A percentile compares a stretch with the other conserved stretches of the same genome.
Evolutionary conservation across 345 rosid species (phyloP).

Genomic region (Populus nigra): DNA sequence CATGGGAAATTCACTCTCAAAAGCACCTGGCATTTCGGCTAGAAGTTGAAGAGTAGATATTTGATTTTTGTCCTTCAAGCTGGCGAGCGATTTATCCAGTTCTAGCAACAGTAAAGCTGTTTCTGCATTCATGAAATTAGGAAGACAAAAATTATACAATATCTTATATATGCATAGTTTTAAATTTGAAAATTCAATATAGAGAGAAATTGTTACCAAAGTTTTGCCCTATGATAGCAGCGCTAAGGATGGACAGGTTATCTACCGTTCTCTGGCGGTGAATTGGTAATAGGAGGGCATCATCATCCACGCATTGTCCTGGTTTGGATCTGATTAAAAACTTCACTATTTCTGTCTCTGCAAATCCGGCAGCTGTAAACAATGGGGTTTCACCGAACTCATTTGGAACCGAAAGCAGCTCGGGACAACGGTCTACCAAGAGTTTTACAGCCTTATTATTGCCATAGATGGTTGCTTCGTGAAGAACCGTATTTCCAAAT

Average conservation of each 20-base stretch:
- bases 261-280: background rate
- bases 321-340: too few species aligned
- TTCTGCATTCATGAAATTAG: background rate
- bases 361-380: too few species aligned
- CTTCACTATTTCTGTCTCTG: too few species aligned
- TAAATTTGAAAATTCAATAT: too few species aligned
- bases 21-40: conserved; percentile 10
- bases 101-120: conserved; percentile 22
- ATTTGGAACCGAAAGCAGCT: too few species aligned
- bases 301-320: too few species aligned
- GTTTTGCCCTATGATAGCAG: conserved; percentile 23
- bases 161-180: too few species aligned
- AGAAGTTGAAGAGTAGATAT: conserved; percentile 22
- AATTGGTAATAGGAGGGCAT: rapidly evolving
- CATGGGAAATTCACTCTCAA: background rate
- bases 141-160: background rate
- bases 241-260: conserved; percentile 19
- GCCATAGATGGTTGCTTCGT: too few species aligned
- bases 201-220: conserved; percentile 11
- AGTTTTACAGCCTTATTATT: too few species aligned
- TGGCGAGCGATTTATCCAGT: background rate
- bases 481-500: too few species aligned
- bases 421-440: too few species aligned
- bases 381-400: too few species aligned
- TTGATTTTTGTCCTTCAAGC: background rate